These are phyloP conservation scores for Phyllachora maydis DNA, from an alignment of 2,329 filamentous ascomycete species.

Conservation along the genomic window DNA sequence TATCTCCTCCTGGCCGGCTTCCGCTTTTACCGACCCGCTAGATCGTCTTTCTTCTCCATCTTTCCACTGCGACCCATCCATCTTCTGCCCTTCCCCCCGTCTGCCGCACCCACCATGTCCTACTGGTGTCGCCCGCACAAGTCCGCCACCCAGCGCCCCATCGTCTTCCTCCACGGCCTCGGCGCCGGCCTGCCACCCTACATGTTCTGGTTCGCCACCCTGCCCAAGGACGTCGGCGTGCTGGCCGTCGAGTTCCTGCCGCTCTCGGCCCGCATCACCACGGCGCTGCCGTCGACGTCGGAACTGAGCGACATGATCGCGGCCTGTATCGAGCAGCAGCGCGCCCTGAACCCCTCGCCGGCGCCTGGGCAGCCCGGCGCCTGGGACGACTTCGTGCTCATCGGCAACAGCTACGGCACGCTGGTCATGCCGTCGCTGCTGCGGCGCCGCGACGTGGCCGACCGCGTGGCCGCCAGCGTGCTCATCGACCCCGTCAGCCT, in stretches of 20 bases:
- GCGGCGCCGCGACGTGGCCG: constrained; percentile 20
- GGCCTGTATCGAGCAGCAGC: constrained; percentile 4
- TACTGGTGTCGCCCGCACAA: constrained; percentile 50
- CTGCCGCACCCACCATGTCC: constrained; percentile 25
- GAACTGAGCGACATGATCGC: constrained; percentile 32
- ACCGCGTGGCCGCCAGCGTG: constrained; percentile 26
- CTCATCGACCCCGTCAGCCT: constrained; percentile 44
- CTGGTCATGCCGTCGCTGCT: constrained; percentile 42
- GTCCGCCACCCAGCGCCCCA: constrained; percentile 29
- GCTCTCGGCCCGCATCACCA: constrained; percentile 40
- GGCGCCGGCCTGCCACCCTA: constrained; percentile 48
- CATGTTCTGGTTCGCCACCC: constrained; percentile 25
- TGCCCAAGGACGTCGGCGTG: constrained; percentile 26
- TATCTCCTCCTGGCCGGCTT: constrained; percentile 3
- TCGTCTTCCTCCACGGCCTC: constrained; percentile 54
- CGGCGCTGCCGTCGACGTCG: constrained; percentile 18
- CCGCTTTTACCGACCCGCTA: constrained; percentile 5
- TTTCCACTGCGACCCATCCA: constrained; percentile 4
- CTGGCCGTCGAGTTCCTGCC: constrained; percentile 48
- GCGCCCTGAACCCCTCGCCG: constrained; percentile 31
- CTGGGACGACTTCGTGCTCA: constrained; percentile 36
- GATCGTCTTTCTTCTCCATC: constrained; percentile 4
- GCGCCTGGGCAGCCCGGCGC: constrained; percentile 21
- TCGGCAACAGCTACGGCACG: constrained; percentile 43
- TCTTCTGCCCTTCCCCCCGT: constrained; percentile 8